Percentiles rank a stretch among this genome's conserved stretches.
phyloP scores from a whole-genome alignment of 352 stramenopile genomes.

The Thalassiosira exigua region DNA sequence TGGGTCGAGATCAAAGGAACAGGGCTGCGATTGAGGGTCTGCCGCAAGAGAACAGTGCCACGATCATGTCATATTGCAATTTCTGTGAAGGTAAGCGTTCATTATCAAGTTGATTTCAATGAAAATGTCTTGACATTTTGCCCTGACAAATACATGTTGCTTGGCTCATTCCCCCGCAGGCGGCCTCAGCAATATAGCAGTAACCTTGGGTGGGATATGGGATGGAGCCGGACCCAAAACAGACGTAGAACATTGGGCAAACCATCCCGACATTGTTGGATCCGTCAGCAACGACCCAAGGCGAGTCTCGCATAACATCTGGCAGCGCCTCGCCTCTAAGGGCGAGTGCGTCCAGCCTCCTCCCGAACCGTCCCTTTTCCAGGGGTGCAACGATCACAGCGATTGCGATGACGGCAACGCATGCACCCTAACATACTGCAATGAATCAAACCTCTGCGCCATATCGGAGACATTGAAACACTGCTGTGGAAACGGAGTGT shows the following conservation, averaged over 20 bases:
- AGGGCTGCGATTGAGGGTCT: constrained; percentile 21
- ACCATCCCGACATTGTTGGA: constrained; percentile 9
- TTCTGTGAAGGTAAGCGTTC: constrained; percentile 11
- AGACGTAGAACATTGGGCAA: constrained; percentile 28
- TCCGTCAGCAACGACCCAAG: constrained; percentile 24
- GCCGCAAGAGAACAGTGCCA: constrained; percentile 12
- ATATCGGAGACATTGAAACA: no score
- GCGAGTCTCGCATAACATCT: constrained; percentile 10
- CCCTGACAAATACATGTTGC: not conserved
- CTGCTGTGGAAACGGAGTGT: no score
- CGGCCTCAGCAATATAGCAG: constrained; percentile 39
- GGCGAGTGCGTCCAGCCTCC: constrained; percentile 36
- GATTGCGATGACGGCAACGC: no score
- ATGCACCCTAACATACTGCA: no score
- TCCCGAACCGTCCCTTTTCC: no score
- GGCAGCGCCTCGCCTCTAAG: constrained; percentile 11
- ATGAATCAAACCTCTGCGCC: no score
- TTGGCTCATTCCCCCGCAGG: constrained; percentile 1
- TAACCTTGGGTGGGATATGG: constrained; percentile 42
- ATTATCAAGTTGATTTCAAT: no score
- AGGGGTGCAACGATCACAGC: no score
- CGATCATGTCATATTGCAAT: constrained; percentile 40
- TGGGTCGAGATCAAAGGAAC: not conserved
- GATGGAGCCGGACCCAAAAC: constrained; percentile 7
- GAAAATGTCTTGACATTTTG: not conserved